phyloP scores from a whole-genome alignment of 2,329 filamentous ascomycete species.

The Fusarium abutilonis region DNA sequence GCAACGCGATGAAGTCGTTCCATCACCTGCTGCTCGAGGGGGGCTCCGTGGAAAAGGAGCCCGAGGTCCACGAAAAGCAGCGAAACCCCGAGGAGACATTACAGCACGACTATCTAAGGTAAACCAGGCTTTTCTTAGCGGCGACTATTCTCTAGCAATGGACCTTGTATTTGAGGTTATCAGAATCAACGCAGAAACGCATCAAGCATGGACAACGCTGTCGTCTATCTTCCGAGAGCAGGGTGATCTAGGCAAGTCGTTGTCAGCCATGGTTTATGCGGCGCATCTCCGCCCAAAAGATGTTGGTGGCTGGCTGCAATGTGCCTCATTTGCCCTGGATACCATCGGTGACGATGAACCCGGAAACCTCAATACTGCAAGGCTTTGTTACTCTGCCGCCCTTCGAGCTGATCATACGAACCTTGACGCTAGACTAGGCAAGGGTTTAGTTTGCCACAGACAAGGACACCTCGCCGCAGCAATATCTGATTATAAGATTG shows the following conservation, averaged over 20 bases:
- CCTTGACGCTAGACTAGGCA: constrained; percentile 66
- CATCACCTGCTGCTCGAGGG: constrained; percentile 32
- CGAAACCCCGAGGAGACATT: constrained; percentile 76
- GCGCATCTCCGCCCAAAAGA: constrained; percentile 71
- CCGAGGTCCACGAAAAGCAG: constrained; percentile 66
- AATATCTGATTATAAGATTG: constrained; percentile 65
- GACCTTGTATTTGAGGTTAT: constrained; percentile 70
- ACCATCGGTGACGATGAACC: constrained; percentile 59
- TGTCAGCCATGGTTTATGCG: constrained; percentile 69
- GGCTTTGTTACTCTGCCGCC: constrained; percentile 68
- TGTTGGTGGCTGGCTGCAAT: constrained; percentile 66
- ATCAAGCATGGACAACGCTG: constrained; percentile 71
- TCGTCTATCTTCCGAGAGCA: constrained; percentile 70
- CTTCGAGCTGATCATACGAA: constrained; percentile 67
- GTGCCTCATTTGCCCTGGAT: constrained; percentile 66
- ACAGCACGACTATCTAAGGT: constrained; percentile 73
- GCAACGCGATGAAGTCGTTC: constrained; percentile 47
- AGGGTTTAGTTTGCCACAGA: constrained; percentile 67
- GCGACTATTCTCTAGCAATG: constrained; percentile 68
- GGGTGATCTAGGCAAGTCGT: constrained; percentile 64
- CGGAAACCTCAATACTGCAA: constrained; percentile 62
- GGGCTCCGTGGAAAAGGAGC: constrained; percentile 46
- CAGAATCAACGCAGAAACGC: constrained; percentile 73
- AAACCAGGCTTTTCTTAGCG: constrained; percentile 72
- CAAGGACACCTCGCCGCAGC: constrained; percentile 64